Conservation (phyloP, 257 asterid genomes). For the Phtheirospermum japonicum region DNA sequence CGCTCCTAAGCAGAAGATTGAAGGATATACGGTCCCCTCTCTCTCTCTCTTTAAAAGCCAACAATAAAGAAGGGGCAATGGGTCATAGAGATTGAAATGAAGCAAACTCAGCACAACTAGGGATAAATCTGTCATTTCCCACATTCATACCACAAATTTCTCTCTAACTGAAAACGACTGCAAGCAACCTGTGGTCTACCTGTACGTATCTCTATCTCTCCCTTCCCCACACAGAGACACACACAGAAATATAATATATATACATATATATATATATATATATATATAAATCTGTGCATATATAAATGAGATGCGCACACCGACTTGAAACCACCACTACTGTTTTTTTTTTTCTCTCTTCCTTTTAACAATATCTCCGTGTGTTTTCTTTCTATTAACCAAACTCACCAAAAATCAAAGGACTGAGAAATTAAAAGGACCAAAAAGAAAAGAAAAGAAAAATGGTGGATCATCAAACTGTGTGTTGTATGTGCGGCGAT, state of each 20-base stretch:
- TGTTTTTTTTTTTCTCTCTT: too few relatives aligned
- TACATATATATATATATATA: too few relatives aligned
- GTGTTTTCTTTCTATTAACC: too few relatives aligned
- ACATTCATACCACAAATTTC: slow-evolving; percentile 29
- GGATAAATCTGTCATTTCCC: slow-evolving; percentile 38
- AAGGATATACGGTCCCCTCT: too few relatives aligned
- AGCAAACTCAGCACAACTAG: not conserved
- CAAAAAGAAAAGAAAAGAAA: not conserved
- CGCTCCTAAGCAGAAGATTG: too few relatives aligned
- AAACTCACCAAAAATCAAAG: not conserved
- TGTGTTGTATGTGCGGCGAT: slow-evolving; percentile 83
- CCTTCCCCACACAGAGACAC: not conserved
- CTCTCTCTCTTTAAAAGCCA: too few relatives aligned
- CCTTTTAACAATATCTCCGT: not conserved
- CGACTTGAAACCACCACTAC: not conserved
- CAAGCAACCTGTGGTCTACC: slow-evolving; percentile 75
- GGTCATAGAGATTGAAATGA: too few relatives aligned
- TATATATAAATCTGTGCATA: not conserved
- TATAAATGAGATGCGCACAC: not conserved
- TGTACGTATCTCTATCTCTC: slow-evolving; percentile 35
- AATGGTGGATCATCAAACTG: slow-evolving; percentile 69
- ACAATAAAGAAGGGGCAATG: too few relatives aligned
- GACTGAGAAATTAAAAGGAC: too few relatives aligned
- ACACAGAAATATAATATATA: too few relatives aligned
- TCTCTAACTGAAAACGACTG: slow-evolving; percentile 60